Base-by-base conservation (phyloP, 257 asterid genomes). In the Leptodermis oblonga region DNA sequence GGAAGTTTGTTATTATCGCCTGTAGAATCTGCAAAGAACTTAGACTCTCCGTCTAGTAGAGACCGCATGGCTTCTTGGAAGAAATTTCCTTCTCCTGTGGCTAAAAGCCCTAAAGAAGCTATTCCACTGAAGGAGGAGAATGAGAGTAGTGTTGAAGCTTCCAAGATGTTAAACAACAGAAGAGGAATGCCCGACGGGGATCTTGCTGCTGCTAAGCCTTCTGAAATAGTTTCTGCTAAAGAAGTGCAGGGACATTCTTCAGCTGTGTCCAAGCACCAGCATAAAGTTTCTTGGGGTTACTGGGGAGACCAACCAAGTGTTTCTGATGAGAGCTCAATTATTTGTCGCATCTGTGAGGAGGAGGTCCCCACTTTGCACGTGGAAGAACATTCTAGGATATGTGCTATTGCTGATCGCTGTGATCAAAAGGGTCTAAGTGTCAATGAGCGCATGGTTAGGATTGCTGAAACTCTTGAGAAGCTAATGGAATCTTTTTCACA, bases 321-420 rank as follows among this genome's bases (percentile, higher is more conserved):
- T 52, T 79, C 87, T 65, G 96, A 94, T 51, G 99, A 89, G 48
- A 86, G 92, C 78, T 94, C 99, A 58, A 94, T 94, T 70, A 94
- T 94, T 65, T 94, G 99, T 74, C 97, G 99, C 68, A 94, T 94
- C 71, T 94, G 99, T 76, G 99, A 94, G 84, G 99, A 94, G 75
- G 97, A 89, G 83, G 96, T 94, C 78, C 97, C 95, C 46, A 94
- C 99, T 73, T 86, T 82, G 83, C 96, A 87, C 33, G 99, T 94
- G 74, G 99, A 94, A 82, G 99, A 94, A 71, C 99, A 94, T 84
- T 94, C 99, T 45, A 84, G 93, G 83, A 81, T 94, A 75, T 94
- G 99, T 79, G 96, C 99, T 58, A 81, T 94, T 67, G 96, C 99
- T 46, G 96, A 94, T 89, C 84, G 99, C 43, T 91, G 97, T 71